phyloP scores from a whole-genome alignment of 371 early-diverging fungal species.

The Mortierella sp. region DNA sequence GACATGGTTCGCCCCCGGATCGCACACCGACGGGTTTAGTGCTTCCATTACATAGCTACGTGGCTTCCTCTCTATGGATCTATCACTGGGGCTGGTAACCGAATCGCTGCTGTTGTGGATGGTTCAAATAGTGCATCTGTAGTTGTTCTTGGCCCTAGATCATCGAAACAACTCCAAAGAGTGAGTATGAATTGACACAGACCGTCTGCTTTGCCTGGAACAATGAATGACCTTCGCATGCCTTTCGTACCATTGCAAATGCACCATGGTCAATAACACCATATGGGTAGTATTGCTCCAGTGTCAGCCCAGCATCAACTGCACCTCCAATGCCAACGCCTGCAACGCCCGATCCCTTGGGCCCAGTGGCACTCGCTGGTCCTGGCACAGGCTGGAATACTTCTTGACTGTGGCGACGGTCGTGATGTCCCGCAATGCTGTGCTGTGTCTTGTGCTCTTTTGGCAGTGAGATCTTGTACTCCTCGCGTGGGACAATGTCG shows the following conservation, averaged over 20 bases:
- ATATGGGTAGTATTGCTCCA: conserved; percentile 40
- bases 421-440: conserved; percentile 13
- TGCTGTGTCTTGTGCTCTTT: conserved; percentile 35
- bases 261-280: conserved; percentile 21
- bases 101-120: conserved; percentile 1
- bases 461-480: conserved; percentile 53
- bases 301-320: conserved; percentile 7
- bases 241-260: conserved; percentile 28
- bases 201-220: conserved; percentile 4
- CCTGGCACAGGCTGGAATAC: conserved; percentile 40
- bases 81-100: background rate
- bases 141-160: conserved; percentile 12
- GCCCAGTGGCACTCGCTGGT: conserved; percentile 16
- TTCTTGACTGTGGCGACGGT: conserved; percentile 41
- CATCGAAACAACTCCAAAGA: background rate
- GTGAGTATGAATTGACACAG: conserved; percentile 5
- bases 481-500: conserved; percentile 97
- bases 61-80: too few relatives aligned
- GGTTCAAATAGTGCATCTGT: conserved; percentile 14
- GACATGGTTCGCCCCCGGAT: too few relatives aligned
- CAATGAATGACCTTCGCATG: background rate
- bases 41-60: too few relatives aligned
- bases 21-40: too few relatives aligned
- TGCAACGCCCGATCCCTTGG: conserved; percentile 16
- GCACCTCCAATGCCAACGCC: conserved; percentile 9